Percentiles rank a stretch among this genome's conserved stretches.
phyloP scores from a whole-genome alignment of 345 rosid genomes.

The Geranium brycei region DNA sequence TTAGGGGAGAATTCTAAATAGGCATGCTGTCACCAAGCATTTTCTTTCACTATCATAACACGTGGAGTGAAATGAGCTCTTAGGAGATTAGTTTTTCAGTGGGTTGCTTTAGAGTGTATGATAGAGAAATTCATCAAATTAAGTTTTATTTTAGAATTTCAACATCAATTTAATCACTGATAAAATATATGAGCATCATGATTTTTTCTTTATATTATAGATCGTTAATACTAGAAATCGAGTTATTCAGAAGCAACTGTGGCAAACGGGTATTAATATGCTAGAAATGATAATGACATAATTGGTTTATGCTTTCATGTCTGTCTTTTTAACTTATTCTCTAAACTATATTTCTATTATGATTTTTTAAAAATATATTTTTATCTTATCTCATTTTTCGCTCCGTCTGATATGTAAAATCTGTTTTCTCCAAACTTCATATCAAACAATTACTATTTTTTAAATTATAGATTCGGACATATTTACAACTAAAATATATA shows the following conservation, averaged over 20 bases:
- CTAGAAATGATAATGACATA: too few relatives aligned
- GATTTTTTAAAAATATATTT: too few relatives aligned
- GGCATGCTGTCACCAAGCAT: slow-evolving; percentile 51
- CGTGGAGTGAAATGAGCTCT: slow-evolving; percentile 31
- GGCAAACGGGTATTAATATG: not conserved
- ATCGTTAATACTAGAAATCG: too few relatives aligned
- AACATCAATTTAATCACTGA: slow-evolving; percentile 9
- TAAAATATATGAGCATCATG: not conserved
- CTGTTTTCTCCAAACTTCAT: too few relatives aligned
- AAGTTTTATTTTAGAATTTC: slow-evolving; percentile 16
- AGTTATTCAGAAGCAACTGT: not conserved
- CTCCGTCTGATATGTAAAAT: too few relatives aligned
- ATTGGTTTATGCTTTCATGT: too few relatives aligned
- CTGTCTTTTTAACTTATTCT: too few relatives aligned
- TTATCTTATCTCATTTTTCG: too few relatives aligned
- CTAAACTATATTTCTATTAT: too few relatives aligned
- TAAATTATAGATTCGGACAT: too few relatives aligned
- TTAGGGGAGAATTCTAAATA: slow-evolving; percentile 49
- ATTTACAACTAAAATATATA: too few relatives aligned
- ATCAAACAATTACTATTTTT: too few relatives aligned
- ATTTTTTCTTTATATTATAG: slow-evolving; percentile 4
- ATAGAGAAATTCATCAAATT: slow-evolving; percentile 11
- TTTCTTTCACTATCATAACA: slow-evolving; percentile 20
- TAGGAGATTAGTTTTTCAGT: slow-evolving; percentile 14
- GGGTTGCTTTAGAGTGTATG: slow-evolving; percentile 18